These are phyloP conservation scores for Truncatella angustata DNA, from an alignment of 2,329 filamentous ascomycete species.

Conservation along the genomic window DNA sequence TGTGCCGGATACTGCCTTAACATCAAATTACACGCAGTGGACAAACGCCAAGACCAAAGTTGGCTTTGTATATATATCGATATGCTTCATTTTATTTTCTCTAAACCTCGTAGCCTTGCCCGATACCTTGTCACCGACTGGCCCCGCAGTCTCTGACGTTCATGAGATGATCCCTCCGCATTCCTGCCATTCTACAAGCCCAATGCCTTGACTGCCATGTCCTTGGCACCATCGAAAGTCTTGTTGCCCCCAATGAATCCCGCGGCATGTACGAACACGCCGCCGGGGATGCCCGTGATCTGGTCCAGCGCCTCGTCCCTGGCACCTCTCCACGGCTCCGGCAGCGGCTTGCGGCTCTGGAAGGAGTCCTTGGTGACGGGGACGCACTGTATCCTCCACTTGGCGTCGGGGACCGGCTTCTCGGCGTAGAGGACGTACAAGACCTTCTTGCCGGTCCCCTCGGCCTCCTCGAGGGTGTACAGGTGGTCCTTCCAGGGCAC, in stretches of 20 bases:
- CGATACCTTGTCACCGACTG: not conserved
- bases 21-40: too few relatives aligned
- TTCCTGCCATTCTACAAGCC: constrained; percentile 31
- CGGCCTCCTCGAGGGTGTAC: constrained; percentile 73
- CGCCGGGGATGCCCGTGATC: constrained; percentile 66
- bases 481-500: constrained; percentile 97
- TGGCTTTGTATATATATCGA: too few relatives aligned
- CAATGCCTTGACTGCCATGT: constrained; percentile 79
- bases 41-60: too few relatives aligned
- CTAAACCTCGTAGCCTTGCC: constrained; percentile 9
- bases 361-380: constrained; percentile 83
- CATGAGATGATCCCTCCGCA: not conserved
- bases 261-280: constrained; percentile 89
- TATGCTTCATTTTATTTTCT: constrained; percentile 6
- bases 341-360: constrained; percentile 85
- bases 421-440: constrained; percentile 93
- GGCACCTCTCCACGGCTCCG: constrained; percentile 88
- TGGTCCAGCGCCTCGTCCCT: constrained; percentile 81
- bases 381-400: constrained; percentile 95
- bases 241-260: constrained; percentile 97
- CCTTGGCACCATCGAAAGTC: constrained; percentile 82
- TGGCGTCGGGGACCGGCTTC: constrained; percentile 68
- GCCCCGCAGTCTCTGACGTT: not conserved
- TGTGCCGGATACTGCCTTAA: too few relatives aligned
- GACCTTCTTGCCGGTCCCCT: constrained; percentile 40